These are phyloP conservation scores for Pisolithus orientalis DNA, from an alignment of 768 basidiomycete genomes.

Conservation along the genomic window DNA sequence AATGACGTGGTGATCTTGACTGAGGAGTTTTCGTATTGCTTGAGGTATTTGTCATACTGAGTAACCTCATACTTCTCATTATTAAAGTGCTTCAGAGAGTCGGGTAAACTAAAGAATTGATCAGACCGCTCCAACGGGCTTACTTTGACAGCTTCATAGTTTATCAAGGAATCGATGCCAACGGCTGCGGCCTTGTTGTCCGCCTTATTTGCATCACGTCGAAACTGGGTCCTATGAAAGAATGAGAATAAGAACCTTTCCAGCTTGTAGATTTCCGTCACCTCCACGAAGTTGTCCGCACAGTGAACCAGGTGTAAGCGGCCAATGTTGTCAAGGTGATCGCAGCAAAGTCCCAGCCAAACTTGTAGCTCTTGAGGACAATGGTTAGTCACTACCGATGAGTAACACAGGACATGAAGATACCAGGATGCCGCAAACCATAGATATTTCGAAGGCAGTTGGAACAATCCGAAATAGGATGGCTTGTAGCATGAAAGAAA, in stretches of 20 bases:
- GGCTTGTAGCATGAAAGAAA: slow-evolving; percentile 90
- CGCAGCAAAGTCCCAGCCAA: slow-evolving; percentile 95
- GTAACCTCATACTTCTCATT: slow-evolving; percentile 89
- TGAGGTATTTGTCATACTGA: slow-evolving; percentile 87
- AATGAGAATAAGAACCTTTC: background rate
- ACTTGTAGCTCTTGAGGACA: slow-evolving; percentile 78
- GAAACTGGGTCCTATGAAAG: slow-evolving; percentile 72
- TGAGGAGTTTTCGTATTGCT: slow-evolving; percentile 84
- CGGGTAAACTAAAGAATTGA: background rate
- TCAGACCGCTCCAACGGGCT: slow-evolving; percentile 2
- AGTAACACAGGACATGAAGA: background rate
- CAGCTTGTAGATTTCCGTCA: slow-evolving; percentile 24
- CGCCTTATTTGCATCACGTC: slow-evolving; percentile 90
- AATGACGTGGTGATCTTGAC: slow-evolving; percentile 94
- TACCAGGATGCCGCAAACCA: slow-evolving; percentile 97
- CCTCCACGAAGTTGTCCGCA: slow-evolving; percentile 96
- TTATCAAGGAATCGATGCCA: slow-evolving; percentile 93
- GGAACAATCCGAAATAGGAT: slow-evolving; percentile 93
- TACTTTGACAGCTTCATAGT: slow-evolving; percentile 98
- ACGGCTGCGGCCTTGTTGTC: slow-evolving; percentile 95
- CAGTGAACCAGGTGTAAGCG: slow-evolving; percentile 95
- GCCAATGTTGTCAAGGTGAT: slow-evolving; percentile 81
- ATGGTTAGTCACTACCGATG: background rate
- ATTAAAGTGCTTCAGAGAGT: slow-evolving; percentile 76
- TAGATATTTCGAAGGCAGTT: slow-evolving; percentile 90